Evolutionary conservation across 306 rosid genomes (phyloP).

Genomic region (Vachellia pachyceras): DNA sequence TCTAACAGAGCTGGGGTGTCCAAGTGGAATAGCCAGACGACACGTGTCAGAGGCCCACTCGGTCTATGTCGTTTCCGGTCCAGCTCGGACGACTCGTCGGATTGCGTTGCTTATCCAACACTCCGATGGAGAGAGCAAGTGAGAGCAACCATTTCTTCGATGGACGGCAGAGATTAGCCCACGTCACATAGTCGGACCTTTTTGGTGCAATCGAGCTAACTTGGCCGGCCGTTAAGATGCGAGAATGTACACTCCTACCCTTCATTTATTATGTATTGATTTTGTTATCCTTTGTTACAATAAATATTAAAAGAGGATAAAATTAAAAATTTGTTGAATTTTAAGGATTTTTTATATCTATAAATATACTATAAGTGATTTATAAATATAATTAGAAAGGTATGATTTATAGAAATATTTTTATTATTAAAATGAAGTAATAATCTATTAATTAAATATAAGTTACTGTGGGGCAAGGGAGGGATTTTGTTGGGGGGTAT

Average conservation of each 20-base stretch:
- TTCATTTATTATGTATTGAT: too few species aligned
- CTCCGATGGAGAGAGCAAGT: constrained; percentile 41
- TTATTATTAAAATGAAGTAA: neutral
- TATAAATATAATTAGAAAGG: too few species aligned
- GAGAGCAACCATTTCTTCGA: neutral
- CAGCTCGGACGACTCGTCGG: constrained; percentile 59
- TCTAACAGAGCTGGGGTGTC: neutral
- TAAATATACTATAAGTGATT: too few species aligned
- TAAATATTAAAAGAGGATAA: too few species aligned
- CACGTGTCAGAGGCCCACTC: neutral
- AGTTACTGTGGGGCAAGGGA: neutral
- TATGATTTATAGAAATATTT: neutral
- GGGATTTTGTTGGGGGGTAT: neutral
- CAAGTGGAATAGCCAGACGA: neutral
- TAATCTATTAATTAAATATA: neutral
- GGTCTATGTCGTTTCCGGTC: constrained; percentile 40
- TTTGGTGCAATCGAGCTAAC: constrained; percentile 34
- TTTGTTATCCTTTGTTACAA: too few species aligned
- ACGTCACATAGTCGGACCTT: constrained; percentile 53
- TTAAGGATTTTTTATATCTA: too few species aligned
- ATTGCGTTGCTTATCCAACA: constrained; percentile 53
- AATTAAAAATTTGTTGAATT: too few species aligned
- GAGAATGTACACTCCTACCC: neutral
- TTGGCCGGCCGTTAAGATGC: constrained; percentile 53
- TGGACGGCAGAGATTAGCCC: constrained; percentile 37